Evolutionary conservation across 306 rosid species (phyloP).

Genomic region (Sindora glabra): DNA sequence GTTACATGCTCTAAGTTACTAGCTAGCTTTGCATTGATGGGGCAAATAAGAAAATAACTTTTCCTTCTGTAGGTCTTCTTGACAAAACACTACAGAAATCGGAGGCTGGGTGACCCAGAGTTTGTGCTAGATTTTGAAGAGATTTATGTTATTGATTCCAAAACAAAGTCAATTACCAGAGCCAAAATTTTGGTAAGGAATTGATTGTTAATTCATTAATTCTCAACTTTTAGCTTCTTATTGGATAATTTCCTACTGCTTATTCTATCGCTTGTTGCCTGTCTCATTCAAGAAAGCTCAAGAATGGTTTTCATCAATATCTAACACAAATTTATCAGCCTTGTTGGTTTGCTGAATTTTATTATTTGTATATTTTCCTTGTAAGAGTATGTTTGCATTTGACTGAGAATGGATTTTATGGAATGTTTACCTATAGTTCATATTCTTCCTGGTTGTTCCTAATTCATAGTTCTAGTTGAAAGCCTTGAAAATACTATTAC

Average conservation of each 20-base stretch:
- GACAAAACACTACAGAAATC: constrained; percentile 85
- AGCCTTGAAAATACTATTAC: constrained; percentile 1
- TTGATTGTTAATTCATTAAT: background rate
- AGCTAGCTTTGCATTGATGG: too few relatives aligned
- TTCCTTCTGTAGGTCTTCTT: constrained; percentile 58
- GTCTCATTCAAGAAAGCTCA: too few relatives aligned
- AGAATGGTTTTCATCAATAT: too few relatives aligned
- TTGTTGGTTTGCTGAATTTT: constrained; percentile 10
- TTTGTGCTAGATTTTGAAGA: constrained; percentile 91
- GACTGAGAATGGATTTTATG: background rate
- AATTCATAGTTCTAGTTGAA: background rate
- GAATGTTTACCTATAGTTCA: background rate
- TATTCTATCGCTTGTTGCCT: background rate
- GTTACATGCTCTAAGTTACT: too few relatives aligned
- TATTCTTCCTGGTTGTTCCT: background rate
- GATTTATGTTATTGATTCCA: constrained; percentile 83
- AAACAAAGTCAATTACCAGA: constrained; percentile 77
- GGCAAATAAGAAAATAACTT: too few relatives aligned
- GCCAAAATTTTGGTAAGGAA: constrained; percentile 74
- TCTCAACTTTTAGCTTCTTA: constrained; percentile 6
- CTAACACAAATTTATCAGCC: background rate
- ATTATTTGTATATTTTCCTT: background rate
- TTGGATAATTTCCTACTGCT: background rate
- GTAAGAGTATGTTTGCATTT: background rate
- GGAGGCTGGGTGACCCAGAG: constrained; percentile 69